Evolutionary conservation across 306 rosid species (phyloP).

Genomic region (Ochetophila trinervis): DNA sequence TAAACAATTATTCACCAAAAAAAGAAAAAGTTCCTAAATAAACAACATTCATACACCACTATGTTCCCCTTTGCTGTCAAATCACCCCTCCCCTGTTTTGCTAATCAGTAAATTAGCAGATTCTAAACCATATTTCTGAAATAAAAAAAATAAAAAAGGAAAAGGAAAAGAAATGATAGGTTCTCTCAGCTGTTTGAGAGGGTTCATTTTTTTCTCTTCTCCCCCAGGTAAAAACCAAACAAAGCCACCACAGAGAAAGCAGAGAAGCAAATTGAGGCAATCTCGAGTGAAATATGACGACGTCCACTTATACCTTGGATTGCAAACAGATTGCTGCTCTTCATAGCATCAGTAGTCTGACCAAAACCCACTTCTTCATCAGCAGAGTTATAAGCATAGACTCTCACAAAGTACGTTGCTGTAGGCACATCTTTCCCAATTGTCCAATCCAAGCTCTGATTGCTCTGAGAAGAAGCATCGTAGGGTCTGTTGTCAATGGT

Average conservation of each 20-base stretch:
- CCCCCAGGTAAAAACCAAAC: constrained; percentile 5
- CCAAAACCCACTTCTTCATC: constrained; percentile 17
- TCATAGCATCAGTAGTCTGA: constrained; percentile 6
- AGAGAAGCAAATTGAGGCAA: constrained; percentile 16
- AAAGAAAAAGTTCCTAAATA: no score
- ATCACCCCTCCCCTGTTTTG: no score
- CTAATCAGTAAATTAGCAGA: no score
- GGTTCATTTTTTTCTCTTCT: not conserved
- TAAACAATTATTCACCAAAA: no score
- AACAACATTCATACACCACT: no score
- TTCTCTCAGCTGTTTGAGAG: not conserved
- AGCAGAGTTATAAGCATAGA: constrained; percentile 14
- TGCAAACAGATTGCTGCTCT: constrained; percentile 11
- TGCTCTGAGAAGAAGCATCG: constrained; percentile 8
- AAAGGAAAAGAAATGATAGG: no score
- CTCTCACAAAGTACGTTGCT: constrained; percentile 20
- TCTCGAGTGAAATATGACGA: constrained; percentile 6
- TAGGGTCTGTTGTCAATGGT: constrained; percentile 3
- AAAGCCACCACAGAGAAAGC: constrained; percentile 7
- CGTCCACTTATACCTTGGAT: constrained; percentile 14
- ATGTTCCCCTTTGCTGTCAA: no score
- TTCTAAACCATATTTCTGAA: no score
- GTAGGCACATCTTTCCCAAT: constrained; percentile 11
- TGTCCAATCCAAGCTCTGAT: constrained; percentile 8
- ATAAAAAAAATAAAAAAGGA: no score